Evolutionary conservation across 169 alveolate species (phyloP).

Genomic region (Eimeria sp.): DNA sequence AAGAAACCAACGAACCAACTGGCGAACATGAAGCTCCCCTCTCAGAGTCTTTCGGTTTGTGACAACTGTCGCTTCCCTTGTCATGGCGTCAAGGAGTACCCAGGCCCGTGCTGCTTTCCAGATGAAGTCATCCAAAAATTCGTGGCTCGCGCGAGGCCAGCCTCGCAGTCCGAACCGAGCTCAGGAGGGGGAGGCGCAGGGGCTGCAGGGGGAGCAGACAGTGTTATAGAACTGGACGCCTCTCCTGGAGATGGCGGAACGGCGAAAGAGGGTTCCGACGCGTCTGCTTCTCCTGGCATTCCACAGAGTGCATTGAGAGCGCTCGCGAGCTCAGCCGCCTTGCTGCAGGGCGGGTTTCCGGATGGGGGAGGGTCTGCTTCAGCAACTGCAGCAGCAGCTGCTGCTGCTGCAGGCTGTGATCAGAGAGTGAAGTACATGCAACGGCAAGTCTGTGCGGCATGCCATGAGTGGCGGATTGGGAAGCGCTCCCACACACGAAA

Average conservation of each 20-base stretch:
- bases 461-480: conserved; percentile 82
- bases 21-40: conserved; percentile 82
- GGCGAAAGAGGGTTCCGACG: conserved; percentile 61
- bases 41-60: conserved; percentile 70
- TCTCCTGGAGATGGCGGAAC: conserved; percentile 45
- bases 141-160: conserved; percentile 66
- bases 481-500: conserved; percentile 71
- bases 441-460: conserved; percentile 80
- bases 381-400: conserved; percentile 31
- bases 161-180: conserved; percentile 42
- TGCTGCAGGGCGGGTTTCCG: conserved; percentile 42
- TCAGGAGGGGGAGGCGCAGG: background rate
- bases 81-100: conserved; percentile 81
- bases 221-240: conserved; percentile 20
- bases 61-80: conserved; percentile 83
- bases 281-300: conserved; percentile 42
- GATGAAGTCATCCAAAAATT: conserved; percentile 73
- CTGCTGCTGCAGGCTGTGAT: conserved; percentile 62
- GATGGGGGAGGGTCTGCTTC: conserved; percentile 5
- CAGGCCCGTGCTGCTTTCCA: conserved; percentile 83
- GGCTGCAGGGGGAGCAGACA: background rate
- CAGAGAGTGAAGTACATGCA: conserved; percentile 77
- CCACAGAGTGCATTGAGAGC: conserved; percentile 66
- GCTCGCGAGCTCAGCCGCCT: conserved; percentile 69
- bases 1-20: conserved; percentile 80